Evolutionary conservation across 2,329 filamentous ascomycete species (phyloP).

Genomic region (Hypoxylon sp.): DNA sequence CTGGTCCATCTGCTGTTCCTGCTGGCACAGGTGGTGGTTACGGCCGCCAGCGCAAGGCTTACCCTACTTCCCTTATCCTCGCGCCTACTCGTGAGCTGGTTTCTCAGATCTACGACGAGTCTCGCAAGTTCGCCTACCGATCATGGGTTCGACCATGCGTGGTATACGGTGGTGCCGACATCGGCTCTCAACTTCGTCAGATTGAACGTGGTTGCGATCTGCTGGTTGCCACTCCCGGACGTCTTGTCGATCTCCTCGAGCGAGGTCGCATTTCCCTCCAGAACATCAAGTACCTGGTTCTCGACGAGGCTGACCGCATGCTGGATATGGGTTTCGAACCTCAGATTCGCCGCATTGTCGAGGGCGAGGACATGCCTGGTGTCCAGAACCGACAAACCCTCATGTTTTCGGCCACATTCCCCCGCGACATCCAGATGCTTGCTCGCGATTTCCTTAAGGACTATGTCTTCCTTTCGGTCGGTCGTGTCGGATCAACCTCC

Average conservation of each 20-base stretch:
- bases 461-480: conserved; percentile 98
- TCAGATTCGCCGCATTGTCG: conserved; percentile 97
- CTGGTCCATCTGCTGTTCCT: conserved; percentile 78
- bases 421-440: conserved; percentile 98
- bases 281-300: conserved; percentile 99
- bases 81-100: conserved; percentile 98
- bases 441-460: conserved; percentile 99
- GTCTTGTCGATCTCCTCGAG: conserved; percentile 97
- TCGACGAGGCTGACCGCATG: conserved; percentile 99
- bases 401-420: conserved; percentile 99
- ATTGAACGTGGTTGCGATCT: conserved; percentile 98
- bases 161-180: conserved; percentile 98
- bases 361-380: conserved; percentile 95
- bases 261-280: conserved; percentile 95
- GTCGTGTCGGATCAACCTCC: conserved; percentile 98
- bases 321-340: conserved; percentile 99
- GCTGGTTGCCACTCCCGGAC: conserved; percentile 94
- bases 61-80: conserved; percentile 93
- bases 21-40: conserved; percentile 72
- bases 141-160: conserved; percentile 99
- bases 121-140: conserved; percentile 97
- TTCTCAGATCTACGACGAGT: conserved; percentile 97
- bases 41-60: conserved; percentile 95
- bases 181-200: conserved; percentile 96
- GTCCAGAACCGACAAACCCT: conserved; percentile 90